Conservation (phyloP, 169 alveolate species). For the Cryptosporidium sp. region DNA sequence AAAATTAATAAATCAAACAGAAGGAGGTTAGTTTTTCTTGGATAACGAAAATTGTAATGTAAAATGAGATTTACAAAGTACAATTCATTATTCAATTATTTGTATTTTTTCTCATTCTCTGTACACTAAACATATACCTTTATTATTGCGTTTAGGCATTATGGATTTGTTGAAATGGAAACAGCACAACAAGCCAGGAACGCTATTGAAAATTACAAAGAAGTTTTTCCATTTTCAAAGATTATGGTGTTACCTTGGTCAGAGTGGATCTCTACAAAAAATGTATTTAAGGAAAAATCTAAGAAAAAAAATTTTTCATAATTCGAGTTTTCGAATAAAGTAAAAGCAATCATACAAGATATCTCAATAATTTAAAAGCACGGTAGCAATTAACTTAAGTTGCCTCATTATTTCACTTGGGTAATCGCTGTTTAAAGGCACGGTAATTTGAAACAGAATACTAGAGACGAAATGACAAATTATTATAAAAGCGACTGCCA, state of each 20-base stretch:
- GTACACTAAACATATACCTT: background rate
- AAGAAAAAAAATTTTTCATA: background rate
- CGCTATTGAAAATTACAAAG: slow-evolving; percentile 39
- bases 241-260: slow-evolving; percentile 62
- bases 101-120: background rate
- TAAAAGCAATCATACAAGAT: no score
- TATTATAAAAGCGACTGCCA: background rate
- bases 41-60: background rate
- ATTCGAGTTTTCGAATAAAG: background rate
- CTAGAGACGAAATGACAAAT: background rate
- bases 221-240: slow-evolving; percentile 39
- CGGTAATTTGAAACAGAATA: background rate
- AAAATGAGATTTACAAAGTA: background rate
- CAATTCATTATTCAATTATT: background rate
- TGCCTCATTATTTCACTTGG: no score
- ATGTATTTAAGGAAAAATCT: background rate
- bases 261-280: slow-evolving; percentile 29
- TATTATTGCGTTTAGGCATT: slow-evolving; percentile 4
- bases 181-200: slow-evolving; percentile 53
- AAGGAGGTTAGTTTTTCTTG: slow-evolving; percentile 48
- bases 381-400: no score
- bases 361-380: no score
- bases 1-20: slow-evolving; percentile 45
- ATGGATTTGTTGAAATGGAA: slow-evolving; percentile 73
- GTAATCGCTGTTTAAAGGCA: background rate